phyloP scores from a whole-genome alignment of 352 stramenopile genomes.

The Pythium volutum region DNA sequence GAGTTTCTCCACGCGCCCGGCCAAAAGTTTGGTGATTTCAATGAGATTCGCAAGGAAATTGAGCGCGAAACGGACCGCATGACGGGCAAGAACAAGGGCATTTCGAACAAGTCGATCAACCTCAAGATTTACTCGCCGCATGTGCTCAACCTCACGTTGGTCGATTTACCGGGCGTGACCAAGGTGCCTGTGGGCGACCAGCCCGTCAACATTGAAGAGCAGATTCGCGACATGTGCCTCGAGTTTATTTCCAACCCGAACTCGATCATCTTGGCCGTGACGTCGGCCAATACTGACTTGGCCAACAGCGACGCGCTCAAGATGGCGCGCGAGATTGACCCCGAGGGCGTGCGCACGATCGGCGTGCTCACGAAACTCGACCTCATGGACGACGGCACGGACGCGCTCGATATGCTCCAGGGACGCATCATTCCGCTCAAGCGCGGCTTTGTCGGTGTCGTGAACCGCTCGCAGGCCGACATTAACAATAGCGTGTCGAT shows the following conservation, averaged over 20 bases:
- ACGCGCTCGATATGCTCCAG: slow-evolving; percentile 96
- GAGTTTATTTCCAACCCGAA: slow-evolving; percentile 99
- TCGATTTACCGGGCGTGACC: slow-evolving; percentile 99
- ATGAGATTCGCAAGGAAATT: slow-evolving; percentile 97
- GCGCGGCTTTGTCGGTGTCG: slow-evolving; percentile 97
- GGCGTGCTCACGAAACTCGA: slow-evolving; percentile 99
- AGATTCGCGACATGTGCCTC: slow-evolving; percentile 99
- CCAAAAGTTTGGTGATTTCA: slow-evolving; percentile 96
- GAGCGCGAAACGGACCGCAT: slow-evolving; percentile 96
- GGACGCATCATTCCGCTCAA: slow-evolving; percentile 97
- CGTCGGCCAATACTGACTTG: slow-evolving; percentile 98
- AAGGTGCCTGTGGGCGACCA: slow-evolving; percentile 98
- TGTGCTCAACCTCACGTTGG: slow-evolving; percentile 98
- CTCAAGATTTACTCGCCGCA: slow-evolving; percentile 98
- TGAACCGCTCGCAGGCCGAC: slow-evolving; percentile 98
- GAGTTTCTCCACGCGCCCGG: slow-evolving; percentile 98
- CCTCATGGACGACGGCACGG: slow-evolving; percentile 99
- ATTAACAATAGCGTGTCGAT: slow-evolving; percentile 97
- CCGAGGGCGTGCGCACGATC: slow-evolving; percentile 95
- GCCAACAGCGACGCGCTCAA: slow-evolving; percentile 99
- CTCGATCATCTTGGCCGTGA: slow-evolving; percentile 99
- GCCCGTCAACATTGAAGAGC: slow-evolving; percentile 98
- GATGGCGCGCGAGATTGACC: slow-evolving; percentile 93
- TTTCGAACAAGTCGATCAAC: slow-evolving; percentile 98
- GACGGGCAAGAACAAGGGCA: slow-evolving; percentile 96